Conservation (phyloP, 2,329 filamentous ascomycete genomes). For the Orbilia ellipsospora region DNA sequence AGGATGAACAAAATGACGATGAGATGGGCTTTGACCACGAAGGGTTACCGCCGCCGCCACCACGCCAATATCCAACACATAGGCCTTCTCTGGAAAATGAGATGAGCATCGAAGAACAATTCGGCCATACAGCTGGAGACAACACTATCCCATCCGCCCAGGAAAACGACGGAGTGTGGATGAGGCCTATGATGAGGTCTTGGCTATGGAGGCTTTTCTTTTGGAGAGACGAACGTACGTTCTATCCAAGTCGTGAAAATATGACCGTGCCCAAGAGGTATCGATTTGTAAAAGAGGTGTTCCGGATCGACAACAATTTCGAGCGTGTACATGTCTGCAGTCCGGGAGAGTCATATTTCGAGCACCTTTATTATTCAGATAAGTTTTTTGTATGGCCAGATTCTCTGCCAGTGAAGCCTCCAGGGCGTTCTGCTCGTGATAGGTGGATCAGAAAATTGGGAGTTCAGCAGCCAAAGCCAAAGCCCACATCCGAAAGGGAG, state of each 20-base stretch:
- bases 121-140: constrained; percentile 1
- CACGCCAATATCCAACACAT: neutral
- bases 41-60: too few species aligned
- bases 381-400: constrained; percentile 38
- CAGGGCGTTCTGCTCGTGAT: constrained; percentile 37
- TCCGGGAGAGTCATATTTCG: constrained; percentile 32
- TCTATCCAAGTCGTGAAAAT: constrained; percentile 7
- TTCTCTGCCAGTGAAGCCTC: constrained; percentile 19
- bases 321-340: constrained; percentile 28
- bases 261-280: constrained; percentile 13
- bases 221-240: constrained; percentile 30
- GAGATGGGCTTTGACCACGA: neutral
- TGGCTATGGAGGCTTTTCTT: constrained; percentile 43
- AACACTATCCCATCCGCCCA: neutral
- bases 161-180: constrained; percentile 4
- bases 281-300: constrained; percentile 13
- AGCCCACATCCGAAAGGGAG: too few species aligned
- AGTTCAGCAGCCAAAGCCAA: neutral
- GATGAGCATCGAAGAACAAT: constrained; percentile 2
- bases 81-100: neutral
- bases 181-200: constrained; percentile 9
- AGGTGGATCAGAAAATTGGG: constrained; percentile 20
- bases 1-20: neutral
- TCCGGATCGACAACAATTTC: constrained; percentile 23
- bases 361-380: constrained; percentile 42